Conservation (phyloP, 2,329 filamentous ascomycete species). For the Paracorniculantispora psalliotae region DNA sequence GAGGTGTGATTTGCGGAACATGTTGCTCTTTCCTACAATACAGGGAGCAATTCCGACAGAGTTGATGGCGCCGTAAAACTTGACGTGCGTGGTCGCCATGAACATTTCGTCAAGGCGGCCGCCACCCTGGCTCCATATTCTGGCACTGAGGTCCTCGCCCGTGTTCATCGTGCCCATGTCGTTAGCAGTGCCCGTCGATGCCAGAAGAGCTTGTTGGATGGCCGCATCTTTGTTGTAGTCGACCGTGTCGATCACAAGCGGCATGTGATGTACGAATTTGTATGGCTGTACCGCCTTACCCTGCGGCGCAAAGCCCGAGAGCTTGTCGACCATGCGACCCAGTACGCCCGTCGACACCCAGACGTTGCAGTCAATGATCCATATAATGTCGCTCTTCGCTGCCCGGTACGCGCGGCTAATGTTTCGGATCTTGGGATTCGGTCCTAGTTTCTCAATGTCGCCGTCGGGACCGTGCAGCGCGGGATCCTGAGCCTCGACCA, state of each 20-base stretch:
- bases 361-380: slow-evolving; percentile 95
- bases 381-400: slow-evolving; percentile 80
- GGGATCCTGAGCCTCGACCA: slow-evolving; percentile 79
- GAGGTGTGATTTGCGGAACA: slow-evolving; percentile 92
- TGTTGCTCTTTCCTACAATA: slow-evolving; percentile 94
- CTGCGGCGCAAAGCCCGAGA: slow-evolving; percentile 60
- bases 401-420: slow-evolving; percentile 91
- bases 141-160: slow-evolving; percentile 20
- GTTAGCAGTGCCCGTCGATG: slow-evolving; percentile 28
- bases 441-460: slow-evolving; percentile 61
- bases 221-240: slow-evolving; percentile 21
- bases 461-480: slow-evolving; percentile 52
- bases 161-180: slow-evolving; percentile 11
- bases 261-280: slow-evolving; percentile 94
- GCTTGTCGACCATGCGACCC: slow-evolving; percentile 82
- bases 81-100: slow-evolving; percentile 87
- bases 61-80: slow-evolving; percentile 98
- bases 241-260: slow-evolving; percentile 74
- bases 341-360: slow-evolving; percentile 79
- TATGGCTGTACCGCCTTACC: slow-evolving; percentile 54
- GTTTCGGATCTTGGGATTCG: slow-evolving; percentile 98
- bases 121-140: slow-evolving; percentile 50
- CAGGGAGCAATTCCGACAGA: slow-evolving; percentile 86
- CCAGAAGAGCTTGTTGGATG: slow-evolving; percentile 28
- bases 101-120: slow-evolving; percentile 91